Percentiles rank a stretch among this genome's conserved stretches.
Evolutionary conservation across 805 yeast genomes (phyloP).

Genomic region (Debaryomyces maramus): DNA sequence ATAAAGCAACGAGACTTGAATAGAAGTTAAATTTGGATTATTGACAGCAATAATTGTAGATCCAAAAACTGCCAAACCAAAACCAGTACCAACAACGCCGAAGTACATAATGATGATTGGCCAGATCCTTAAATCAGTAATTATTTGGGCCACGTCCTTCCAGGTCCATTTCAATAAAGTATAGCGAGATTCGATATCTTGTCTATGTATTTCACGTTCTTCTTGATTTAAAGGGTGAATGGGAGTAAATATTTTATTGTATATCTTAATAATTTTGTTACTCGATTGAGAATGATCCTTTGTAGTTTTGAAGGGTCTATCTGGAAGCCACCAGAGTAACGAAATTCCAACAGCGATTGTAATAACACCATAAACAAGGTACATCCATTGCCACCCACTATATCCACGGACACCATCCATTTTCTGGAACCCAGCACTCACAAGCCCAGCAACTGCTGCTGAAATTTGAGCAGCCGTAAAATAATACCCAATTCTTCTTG

Average conservation of each 20-base stretch:
- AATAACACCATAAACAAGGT: constrained; percentile 69
- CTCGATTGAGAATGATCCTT: constrained; percentile 10
- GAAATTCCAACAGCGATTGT: constrained; percentile 64
- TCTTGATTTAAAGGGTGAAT: constrained; percentile 49
- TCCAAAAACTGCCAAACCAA: constrained; percentile 81
- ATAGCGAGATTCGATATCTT: constrained; percentile 59
- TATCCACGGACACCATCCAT: constrained; percentile 71
- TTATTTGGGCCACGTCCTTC: constrained; percentile 54
- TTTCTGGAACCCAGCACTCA: constrained; percentile 83
- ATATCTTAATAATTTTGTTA: constrained; percentile 18
- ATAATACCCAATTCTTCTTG: constrained; percentile 81
- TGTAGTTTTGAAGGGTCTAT: constrained; percentile 53
- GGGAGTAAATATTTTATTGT: constrained; percentile 29
- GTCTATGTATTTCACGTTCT: constrained; percentile 57
- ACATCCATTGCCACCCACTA: constrained; percentile 88
- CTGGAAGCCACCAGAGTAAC: constrained; percentile 84
- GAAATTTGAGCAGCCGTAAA: constrained; percentile 91
- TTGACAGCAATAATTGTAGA: constrained; percentile 69
- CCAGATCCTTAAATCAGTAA: constrained; percentile 70
- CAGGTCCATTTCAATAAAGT: constrained; percentile 53
- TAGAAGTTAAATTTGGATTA: constrained; percentile 61
- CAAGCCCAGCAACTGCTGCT: constrained; percentile 85
- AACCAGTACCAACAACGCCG: constrained; percentile 92
- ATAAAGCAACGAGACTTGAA: constrained; percentile 69
- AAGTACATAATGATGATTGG: constrained; percentile 85